Evolutionary conservation across 768 basidiomycete species (phyloP).

Genomic region (Pleurotus citrinopileatus): DNA sequence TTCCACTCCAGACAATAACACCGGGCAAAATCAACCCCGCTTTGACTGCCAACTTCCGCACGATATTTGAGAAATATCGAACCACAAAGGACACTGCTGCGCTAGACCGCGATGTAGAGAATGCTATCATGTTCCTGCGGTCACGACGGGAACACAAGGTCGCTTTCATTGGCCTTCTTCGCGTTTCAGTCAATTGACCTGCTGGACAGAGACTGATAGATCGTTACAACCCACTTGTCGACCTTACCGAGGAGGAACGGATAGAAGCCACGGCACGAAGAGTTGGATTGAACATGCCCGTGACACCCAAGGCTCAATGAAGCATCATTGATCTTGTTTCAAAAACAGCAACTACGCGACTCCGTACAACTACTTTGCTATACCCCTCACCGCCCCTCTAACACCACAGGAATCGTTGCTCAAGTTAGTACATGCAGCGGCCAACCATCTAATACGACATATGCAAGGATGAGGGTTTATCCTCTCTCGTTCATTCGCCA

Average conservation of each 20-base stretch:
- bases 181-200: background rate
- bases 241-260: slow-evolving; percentile 77
- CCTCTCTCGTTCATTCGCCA: too few relatives aligned
- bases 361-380: background rate
- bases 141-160: slow-evolving; percentile 81
- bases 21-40: slow-evolving; percentile 36
- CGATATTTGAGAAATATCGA: slow-evolving; percentile 43
- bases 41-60: slow-evolving; percentile 51
- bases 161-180: slow-evolving; percentile 14
- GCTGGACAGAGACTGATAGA: slow-evolving; percentile 65
- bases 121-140: slow-evolving; percentile 62
- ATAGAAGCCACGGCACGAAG: slow-evolving; percentile 82
- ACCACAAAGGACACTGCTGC: slow-evolving; percentile 18
- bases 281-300: slow-evolving; percentile 85
- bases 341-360: background rate
- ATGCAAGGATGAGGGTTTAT: too few relatives aligned
- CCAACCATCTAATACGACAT: too few relatives aligned
- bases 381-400: background rate
- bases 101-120: slow-evolving; percentile 49
- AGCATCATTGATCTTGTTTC: background rate
- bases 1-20: slow-evolving; percentile 23
- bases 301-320: slow-evolving; percentile 30
- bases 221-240: slow-evolving; percentile 83
- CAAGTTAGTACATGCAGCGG: too few relatives aligned
- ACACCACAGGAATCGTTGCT: background rate